Conservation (phyloP, 148 eudicot species). For the Fallopia convolvulus region DNA sequence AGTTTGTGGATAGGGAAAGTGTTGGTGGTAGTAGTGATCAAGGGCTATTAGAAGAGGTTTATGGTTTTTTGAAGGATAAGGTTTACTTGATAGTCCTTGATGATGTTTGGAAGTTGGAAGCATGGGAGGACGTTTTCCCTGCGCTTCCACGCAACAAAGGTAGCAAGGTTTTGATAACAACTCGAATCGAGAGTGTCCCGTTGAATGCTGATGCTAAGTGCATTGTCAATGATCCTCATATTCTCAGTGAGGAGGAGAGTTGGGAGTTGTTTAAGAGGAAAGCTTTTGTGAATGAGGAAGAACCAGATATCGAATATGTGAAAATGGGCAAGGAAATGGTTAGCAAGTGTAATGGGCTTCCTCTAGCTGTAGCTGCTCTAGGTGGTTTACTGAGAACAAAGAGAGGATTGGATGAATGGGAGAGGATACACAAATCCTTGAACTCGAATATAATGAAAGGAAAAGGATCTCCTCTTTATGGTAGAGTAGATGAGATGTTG, state of each 20-base stretch:
- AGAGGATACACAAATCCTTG: conserved; percentile 3
- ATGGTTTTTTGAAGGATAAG: conserved; percentile 9
- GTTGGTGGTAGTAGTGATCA: neutral
- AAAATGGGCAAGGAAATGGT: conserved; percentile 7
- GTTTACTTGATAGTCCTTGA: conserved; percentile 21
- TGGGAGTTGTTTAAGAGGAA: conserved; percentile 16
- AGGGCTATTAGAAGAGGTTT: neutral
- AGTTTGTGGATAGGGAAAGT: neutral
- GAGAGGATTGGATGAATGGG: conserved; percentile 16
- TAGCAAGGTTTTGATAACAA: conserved; percentile 19
- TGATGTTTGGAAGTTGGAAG: conserved; percentile 19
- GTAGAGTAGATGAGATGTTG: conserved; percentile 14
- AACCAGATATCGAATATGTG: neutral
- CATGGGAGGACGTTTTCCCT: conserved; percentile 5
- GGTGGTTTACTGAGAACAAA: conserved; percentile 21
- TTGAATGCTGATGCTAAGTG: neutral
- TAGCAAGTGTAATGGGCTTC: conserved; percentile 19
- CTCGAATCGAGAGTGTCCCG: conserved; percentile 5
- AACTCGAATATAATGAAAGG: conserved; percentile 12
- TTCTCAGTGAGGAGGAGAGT: conserved; percentile 12
- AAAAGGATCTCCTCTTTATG: neutral
- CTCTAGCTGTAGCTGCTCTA: conserved; percentile 19
- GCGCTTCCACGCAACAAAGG: conserved; percentile 8
- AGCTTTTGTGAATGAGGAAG: neutral
- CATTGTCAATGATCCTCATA: conserved; percentile 5